Conservation (phyloP, 306 rosid species). For the Prunus salicina region DNA sequence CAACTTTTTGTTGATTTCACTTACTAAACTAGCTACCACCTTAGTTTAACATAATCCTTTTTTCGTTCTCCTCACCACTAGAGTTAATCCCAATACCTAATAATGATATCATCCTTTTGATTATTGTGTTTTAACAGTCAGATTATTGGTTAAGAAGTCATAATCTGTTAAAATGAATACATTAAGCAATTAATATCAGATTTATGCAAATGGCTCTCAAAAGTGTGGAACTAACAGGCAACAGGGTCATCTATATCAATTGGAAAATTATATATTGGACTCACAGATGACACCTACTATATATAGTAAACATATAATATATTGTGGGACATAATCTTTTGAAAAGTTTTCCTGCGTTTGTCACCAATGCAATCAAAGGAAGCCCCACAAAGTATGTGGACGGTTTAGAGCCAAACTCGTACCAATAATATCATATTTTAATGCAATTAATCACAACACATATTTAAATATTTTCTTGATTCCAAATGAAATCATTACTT, state of each 20-base stretch:
- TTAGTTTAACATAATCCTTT: neutral
- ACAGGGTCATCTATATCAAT: neutral
- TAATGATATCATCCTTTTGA: neutral
- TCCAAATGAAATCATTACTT: neutral
- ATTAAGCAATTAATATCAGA: neutral
- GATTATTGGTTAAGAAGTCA: neutral
- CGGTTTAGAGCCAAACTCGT: neutral
- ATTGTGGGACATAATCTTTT: conserved; percentile 3
- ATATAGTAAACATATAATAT: neutral
- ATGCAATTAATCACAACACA: conserved; percentile 3
- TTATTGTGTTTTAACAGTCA: neutral
- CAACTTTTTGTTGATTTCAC: neutral
- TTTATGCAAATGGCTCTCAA: neutral
- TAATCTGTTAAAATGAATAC: neutral
- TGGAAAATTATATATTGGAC: neutral
- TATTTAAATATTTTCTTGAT: neutral
- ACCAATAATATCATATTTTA: neutral
- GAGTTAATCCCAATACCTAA: too few relatives aligned
- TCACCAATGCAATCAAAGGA: conserved; percentile 14
- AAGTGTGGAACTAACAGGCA: neutral
- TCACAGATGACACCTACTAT: neutral
- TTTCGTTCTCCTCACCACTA: too few relatives aligned
- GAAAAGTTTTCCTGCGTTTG: neutral
- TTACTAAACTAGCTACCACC: neutral
- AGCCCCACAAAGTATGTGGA: conserved; percentile 5